phyloP scores from a whole-genome alignment of 148 eudicot genomes.

The Camellia lanceoleosa region DNA sequence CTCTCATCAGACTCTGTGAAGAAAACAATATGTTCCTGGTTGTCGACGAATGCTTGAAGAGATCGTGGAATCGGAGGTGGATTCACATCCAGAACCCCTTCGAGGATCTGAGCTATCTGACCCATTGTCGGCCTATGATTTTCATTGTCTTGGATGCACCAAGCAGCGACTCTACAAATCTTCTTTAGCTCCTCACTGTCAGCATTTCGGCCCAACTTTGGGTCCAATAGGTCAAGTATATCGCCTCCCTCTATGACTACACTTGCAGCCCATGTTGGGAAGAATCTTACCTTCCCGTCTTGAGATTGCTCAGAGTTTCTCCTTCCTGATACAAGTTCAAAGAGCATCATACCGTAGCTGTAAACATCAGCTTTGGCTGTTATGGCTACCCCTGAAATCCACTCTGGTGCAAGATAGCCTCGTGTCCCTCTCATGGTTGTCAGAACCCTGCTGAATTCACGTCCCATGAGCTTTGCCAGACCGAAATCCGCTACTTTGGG shows the following conservation, averaged over 20 bases:
- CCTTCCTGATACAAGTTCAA: slow-evolving; percentile 35
- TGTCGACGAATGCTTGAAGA: slow-evolving; percentile 25
- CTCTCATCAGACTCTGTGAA: slow-evolving; percentile 32
- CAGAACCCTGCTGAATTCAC: slow-evolving; percentile 38
- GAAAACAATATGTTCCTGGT: slow-evolving; percentile 25
- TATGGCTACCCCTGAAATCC: slow-evolving; percentile 37
- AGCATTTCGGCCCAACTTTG: slow-evolving; percentile 29
- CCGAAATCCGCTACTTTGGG: slow-evolving; percentile 49
- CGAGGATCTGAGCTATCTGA: slow-evolving; percentile 42
- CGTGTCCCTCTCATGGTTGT: slow-evolving; percentile 45
- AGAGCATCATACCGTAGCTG: slow-evolving; percentile 43
- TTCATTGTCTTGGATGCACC: slow-evolving; percentile 54
- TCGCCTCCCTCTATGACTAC: slow-evolving; percentile 28
- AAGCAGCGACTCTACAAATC: slow-evolving; percentile 40
- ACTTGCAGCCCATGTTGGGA: slow-evolving; percentile 39
- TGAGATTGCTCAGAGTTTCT: slow-evolving; percentile 35
- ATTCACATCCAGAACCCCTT: slow-evolving; percentile 45
- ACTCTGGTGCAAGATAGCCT: slow-evolving; percentile 49
- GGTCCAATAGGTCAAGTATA: slow-evolving; percentile 30
- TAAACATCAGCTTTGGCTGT: slow-evolving; percentile 44
- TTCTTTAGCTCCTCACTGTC: slow-evolving; percentile 30
- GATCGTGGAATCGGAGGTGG: slow-evolving; percentile 42
- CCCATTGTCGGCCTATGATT: slow-evolving; percentile 42
- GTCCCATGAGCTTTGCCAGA: slow-evolving; percentile 39
- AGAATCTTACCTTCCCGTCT: slow-evolving; percentile 32